Conservation (phyloP, 2,329 filamentous ascomycete species). For the Trichoderma citrinoviride region DNA sequence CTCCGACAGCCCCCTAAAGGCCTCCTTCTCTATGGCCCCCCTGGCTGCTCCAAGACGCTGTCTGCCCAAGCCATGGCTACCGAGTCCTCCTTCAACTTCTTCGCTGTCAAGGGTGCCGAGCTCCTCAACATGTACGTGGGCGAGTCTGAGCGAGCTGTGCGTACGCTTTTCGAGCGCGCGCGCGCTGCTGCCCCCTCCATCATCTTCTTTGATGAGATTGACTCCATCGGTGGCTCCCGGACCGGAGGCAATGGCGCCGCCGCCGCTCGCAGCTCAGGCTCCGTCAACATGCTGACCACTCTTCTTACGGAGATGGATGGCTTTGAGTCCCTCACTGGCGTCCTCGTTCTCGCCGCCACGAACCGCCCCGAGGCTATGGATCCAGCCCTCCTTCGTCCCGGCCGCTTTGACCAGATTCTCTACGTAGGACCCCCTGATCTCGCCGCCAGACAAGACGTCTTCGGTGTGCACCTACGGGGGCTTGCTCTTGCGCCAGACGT, state of each 20-base stretch:
- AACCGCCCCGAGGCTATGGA: constrained; percentile 87
- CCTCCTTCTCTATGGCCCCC: constrained; percentile 85
- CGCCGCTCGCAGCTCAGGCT: constrained; percentile 38
- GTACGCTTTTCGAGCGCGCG: constrained; percentile 82
- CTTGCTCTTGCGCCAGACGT: constrained; percentile 62
- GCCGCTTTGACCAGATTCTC: constrained; percentile 78
- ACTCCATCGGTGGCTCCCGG: constrained; percentile 68
- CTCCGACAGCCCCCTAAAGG: constrained; percentile 68
- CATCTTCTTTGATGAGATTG: constrained; percentile 97
- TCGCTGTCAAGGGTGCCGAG: constrained; percentile 90
- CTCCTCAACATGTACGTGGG: constrained; percentile 96
- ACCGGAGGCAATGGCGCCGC: constrained; percentile 45
- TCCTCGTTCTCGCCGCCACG: constrained; percentile 85
- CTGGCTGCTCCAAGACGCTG: constrained; percentile 92
- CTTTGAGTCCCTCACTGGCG: constrained; percentile 78
- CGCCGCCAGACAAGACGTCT: constrained; percentile 71
- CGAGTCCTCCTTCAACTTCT: constrained; percentile 87
- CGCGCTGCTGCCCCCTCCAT: constrained; percentile 84
- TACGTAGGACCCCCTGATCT: constrained; percentile 81
- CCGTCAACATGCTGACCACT: constrained; percentile 83
- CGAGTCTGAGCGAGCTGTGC: constrained; percentile 82
- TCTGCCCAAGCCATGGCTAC: constrained; percentile 88
- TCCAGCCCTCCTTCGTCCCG: constrained; percentile 78
- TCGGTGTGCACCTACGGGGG: constrained; percentile 63
- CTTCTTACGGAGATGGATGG: constrained; percentile 95